Base-by-base conservation (phyloP, 345 rosid species). In the Aegle marmelos region DNA sequence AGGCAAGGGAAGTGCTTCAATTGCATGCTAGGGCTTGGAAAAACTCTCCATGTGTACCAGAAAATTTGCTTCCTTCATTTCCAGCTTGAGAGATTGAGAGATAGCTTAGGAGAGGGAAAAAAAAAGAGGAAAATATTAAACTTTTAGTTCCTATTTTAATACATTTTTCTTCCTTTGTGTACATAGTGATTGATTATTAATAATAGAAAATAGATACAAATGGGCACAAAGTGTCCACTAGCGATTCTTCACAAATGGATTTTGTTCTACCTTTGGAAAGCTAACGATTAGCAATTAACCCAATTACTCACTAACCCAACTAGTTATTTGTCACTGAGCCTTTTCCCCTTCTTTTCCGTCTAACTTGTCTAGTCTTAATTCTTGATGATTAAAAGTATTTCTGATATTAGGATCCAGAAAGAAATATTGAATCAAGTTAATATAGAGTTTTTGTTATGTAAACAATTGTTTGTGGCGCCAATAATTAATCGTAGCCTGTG, bases 1-100 rank as follows among this genome's bases (percentile, higher is more conserved):
- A 83, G 77, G 97, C 94, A 2, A 83, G 72, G 67, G 91, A 95
- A 74, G 77, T 90, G 54, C 89, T 95, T 65, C 87, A 87, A 81
- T 74, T 89, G 83, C 94, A 93, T 83, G 89, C 90, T 56, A 79
- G 86, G 73, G 84, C 59, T 13, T 93, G 98, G 98, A 90, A 82
- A 79, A 85, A 84, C 34, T 89, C 94, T 60, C 86, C 91, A 28
- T 91, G 95, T 81, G 28, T 90, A 24, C 87, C 92, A 9, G 34
- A 0, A 45, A 82, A 74, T 31, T 58, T 90, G 75, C 64, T 83
- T 58, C 57, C 82, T 48, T 87, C 86, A 7, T 88, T 74, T 82
- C 89, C 92, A 6, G 59, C 45, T 70, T 63, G 63, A 68, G 68
- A 64, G 21, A 45, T 68, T 60, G 36, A 30, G 25, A 25, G 66